Evolutionary conservation across 2,329 filamentous ascomycete species (phyloP).

Genomic region (Botrytis squamosa): DNA sequence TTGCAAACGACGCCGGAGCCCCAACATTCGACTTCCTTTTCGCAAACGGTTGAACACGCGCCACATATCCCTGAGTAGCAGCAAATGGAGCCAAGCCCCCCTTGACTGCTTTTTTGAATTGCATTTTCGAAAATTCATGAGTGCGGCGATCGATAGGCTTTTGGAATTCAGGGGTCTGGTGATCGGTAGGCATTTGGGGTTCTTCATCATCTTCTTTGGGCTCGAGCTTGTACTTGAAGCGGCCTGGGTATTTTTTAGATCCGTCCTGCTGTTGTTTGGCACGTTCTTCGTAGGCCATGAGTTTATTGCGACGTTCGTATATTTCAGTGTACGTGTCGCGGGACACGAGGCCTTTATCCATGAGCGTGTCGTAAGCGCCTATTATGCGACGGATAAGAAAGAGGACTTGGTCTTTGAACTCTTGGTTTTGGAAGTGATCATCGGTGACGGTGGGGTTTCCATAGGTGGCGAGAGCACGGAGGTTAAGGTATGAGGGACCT

Average conservation of each 20-base stretch:
- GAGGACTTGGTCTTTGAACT: slow-evolving; percentile 20
- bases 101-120: neutral
- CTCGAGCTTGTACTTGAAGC: neutral
- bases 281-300: slow-evolving; percentile 39
- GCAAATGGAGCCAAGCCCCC: neutral
- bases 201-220: slow-evolving; percentile 3
- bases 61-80: slow-evolving; percentile 8
- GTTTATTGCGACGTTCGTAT: slow-evolving; percentile 36
- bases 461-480: slow-evolving; percentile 33
- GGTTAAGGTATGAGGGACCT: slow-evolving; percentile 32
- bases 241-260: neutral
- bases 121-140: slow-evolving; percentile 17
- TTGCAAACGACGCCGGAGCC: slow-evolving; percentile 11
- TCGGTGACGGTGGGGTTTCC: slow-evolving; percentile 22
- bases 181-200: slow-evolving; percentile 20
- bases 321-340: slow-evolving; percentile 30
- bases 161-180: slow-evolving; percentile 25
- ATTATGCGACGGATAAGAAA: slow-evolving; percentile 38
- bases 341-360: slow-evolving; percentile 33
- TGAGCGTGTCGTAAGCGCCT: slow-evolving; percentile 38
- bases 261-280: neutral
- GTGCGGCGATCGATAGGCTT: slow-evolving; percentile 28
- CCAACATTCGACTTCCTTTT: neutral
- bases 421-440: neutral
- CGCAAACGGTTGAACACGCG: slow-evolving; percentile 4